These are phyloP conservation scores for Diaporthe sp. DNA, from an alignment of 2,329 filamentous ascomycete genomes.

Conservation along the genomic window DNA sequence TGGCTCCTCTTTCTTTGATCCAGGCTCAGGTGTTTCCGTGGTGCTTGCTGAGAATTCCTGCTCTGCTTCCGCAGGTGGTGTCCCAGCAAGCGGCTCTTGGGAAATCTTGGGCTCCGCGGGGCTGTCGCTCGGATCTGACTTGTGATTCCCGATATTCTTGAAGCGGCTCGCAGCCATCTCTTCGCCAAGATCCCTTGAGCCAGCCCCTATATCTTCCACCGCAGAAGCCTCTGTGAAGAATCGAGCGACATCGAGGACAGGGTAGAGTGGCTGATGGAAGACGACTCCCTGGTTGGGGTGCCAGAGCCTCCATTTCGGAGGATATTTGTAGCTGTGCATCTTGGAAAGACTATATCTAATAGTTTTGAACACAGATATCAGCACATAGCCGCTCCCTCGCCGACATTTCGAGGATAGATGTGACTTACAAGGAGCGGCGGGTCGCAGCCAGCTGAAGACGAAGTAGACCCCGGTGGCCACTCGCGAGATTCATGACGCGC, in stretches of 20 bases:
- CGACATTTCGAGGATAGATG: neutral
- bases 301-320: conserved; percentile 51
- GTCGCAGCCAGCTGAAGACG: conserved; percentile 32
- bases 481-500: conserved; percentile 36
- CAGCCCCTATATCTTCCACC: neutral
- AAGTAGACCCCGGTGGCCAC: conserved; percentile 34
- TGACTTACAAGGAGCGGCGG: conserved; percentile 38
- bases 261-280: conserved; percentile 50
- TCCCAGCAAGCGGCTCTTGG: neutral
- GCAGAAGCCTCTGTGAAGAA: conserved; percentile 40
- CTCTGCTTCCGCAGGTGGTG: neutral
- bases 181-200: neutral
- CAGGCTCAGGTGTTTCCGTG: neutral
- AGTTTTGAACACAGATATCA: neutral
- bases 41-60: neutral
- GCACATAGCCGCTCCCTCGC: neutral
- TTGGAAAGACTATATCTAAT: conserved; percentile 31
- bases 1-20: conserved; percentile 8
- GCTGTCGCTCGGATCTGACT: neutral
- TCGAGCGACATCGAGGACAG: conserved; percentile 42
- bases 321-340: conserved; percentile 40
- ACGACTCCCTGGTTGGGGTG: conserved; percentile 55
- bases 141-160: neutral
- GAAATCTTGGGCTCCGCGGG: neutral
- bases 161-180: conserved; percentile 2